These are phyloP conservation scores for Diaporthe batatas DNA, from an alignment of 2,329 filamentous ascomycete genomes.

Conservation along the genomic window DNA sequence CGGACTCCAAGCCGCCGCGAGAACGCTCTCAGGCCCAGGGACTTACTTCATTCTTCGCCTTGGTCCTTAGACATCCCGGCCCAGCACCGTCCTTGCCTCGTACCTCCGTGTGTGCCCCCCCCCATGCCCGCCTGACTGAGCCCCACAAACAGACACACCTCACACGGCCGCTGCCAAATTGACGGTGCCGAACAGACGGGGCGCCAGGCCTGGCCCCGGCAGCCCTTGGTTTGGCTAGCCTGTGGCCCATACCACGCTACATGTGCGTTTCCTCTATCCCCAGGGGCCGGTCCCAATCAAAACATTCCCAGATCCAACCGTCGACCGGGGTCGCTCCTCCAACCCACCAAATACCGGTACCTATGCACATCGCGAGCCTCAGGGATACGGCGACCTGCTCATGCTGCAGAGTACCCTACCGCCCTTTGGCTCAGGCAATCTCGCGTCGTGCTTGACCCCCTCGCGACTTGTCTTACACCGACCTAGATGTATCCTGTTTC, in stretches of 20 bases:
- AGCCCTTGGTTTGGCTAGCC: conserved; percentile 28
- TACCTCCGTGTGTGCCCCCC: conserved; percentile 16
- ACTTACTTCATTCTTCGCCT: conserved; percentile 31
- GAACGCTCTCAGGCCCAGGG: conserved; percentile 32
- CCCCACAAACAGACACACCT: conserved; percentile 39
- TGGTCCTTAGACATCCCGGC: conserved; percentile 20
- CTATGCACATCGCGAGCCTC: conserved; percentile 30
- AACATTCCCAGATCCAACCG: conserved; percentile 38
- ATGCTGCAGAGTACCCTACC: conserved; percentile 36
- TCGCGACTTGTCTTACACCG: conserved; percentile 40
- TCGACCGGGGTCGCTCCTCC: conserved; percentile 35
- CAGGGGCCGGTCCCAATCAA: conserved; percentile 31
- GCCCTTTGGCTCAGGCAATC: conserved; percentile 39
- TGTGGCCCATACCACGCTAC: conserved; percentile 33
- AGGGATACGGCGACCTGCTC: conserved; percentile 38
- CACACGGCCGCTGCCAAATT: conserved; percentile 39
- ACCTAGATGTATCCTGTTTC: conserved; percentile 38
- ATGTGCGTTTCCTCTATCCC: conserved; percentile 28
- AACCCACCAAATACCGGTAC: conserved; percentile 32
- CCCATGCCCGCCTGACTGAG: conserved; percentile 33
- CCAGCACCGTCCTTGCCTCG: conserved; percentile 9
- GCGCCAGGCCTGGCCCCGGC: conserved; percentile 38
- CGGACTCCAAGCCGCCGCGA: conserved; percentile 21
- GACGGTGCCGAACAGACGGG: conserved; percentile 39
- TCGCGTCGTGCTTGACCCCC: conserved; percentile 31